Evolutionary conservation across 306 rosid genomes (phyloP).

Genomic region (Sophora flavescens): DNA sequence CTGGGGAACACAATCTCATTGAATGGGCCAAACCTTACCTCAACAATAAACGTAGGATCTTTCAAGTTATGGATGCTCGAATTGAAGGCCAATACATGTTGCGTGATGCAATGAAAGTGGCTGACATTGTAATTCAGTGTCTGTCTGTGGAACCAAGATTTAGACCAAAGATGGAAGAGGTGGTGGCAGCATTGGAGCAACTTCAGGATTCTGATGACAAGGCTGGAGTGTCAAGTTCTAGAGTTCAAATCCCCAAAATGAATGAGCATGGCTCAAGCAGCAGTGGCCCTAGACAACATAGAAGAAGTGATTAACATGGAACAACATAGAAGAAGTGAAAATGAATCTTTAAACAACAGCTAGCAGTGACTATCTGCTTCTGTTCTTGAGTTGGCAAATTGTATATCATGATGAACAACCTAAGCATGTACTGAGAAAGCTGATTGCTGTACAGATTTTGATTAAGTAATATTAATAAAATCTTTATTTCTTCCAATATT

Average conservation of each 20-base stretch:
- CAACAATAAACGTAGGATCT: slow-evolving; percentile 73
- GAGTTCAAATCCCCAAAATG: slow-evolving; percentile 42
- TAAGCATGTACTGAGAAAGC: slow-evolving; percentile 17
- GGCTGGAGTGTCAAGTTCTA: slow-evolving; percentile 42
- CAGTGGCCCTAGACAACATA: slow-evolving; percentile 46
- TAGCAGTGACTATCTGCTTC: slow-evolving; percentile 46
- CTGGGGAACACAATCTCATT: slow-evolving; percentile 77
- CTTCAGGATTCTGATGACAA: slow-evolving; percentile 60
- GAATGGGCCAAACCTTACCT: slow-evolving; percentile 97
- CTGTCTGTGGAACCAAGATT: slow-evolving; percentile 71
- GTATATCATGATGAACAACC: slow-evolving; percentile 50
- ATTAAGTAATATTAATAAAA: slow-evolving; percentile 35
- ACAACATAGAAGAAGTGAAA: slow-evolving; percentile 35
- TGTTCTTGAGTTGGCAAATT: slow-evolving; percentile 38
- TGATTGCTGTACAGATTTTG: slow-evolving; percentile 61
- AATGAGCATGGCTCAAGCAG: slow-evolving; percentile 49
- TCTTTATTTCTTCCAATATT: slow-evolving; percentile 10
- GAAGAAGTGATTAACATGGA: slow-evolving; percentile 40
- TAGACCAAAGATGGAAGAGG: slow-evolving; percentile 84
- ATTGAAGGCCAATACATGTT: slow-evolving; percentile 77
- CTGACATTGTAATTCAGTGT: slow-evolving; percentile 74
- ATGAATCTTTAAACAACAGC: slow-evolving; percentile 1
- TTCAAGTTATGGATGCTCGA: slow-evolving; percentile 83
- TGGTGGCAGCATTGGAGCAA: slow-evolving; percentile 72
- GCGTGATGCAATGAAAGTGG: slow-evolving; percentile 70